Conservation (phyloP, 2,329 filamentous ascomycete species). For the Colletotrichum sp. region DNA sequence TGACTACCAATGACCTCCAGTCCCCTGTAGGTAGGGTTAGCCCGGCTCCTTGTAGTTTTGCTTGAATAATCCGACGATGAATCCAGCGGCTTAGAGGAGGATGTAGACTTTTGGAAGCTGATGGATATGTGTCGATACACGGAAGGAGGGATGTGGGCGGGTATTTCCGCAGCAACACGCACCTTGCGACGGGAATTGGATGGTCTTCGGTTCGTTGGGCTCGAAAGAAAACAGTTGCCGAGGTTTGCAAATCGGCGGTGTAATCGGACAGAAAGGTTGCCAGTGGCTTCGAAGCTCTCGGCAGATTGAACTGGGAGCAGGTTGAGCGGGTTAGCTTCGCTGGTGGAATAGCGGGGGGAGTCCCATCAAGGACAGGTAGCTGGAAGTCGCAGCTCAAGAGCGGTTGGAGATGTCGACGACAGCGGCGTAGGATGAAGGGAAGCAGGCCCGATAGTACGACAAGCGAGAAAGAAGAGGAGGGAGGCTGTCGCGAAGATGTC, state of each 20-base stretch:
- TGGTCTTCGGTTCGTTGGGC: neutral
- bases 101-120: neutral
- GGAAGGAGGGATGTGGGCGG: neutral
- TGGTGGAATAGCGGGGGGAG: conserved; percentile 9
- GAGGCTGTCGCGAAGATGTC: neutral
- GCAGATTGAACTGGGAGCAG: neutral
- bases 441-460: neutral
- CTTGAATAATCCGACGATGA: neutral
- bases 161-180: neutral
- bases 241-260: neutral
- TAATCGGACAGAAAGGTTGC: neutral
- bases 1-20: conserved; percentile 9
- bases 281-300: neutral
- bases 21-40: conserved; percentile 11
- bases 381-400: neutral
- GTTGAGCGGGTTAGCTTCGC: conserved; percentile 13
- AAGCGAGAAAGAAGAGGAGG: neutral
- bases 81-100: neutral
- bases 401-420: neutral
- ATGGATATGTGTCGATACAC: neutral
- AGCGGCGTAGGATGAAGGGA: neutral
- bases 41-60: neutral
- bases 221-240: conserved; percentile 3
- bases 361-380: conserved; percentile 17
- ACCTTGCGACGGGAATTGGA: conserved; percentile 21